These are phyloP conservation scores for Rhodofomes roseus DNA, from an alignment of 1,284 basidiomycete species.

Conservation along the genomic window DNA sequence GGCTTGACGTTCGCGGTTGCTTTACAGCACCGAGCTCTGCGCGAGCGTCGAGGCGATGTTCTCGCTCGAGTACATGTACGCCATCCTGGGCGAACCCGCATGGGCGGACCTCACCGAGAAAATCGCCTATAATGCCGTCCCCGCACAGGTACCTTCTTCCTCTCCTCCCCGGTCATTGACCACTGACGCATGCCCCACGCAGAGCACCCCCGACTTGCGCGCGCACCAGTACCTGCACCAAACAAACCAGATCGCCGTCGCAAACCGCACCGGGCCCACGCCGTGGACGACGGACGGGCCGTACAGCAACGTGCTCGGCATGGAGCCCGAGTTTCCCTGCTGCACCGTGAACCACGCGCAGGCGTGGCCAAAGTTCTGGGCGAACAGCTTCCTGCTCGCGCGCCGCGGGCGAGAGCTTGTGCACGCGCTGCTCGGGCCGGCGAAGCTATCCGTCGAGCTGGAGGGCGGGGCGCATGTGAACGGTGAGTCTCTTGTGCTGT, in stretches of 20 bases:
- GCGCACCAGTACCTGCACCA: conserved; percentile 57
- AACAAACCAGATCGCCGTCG: conserved; percentile 54
- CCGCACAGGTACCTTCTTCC: conserved; percentile 35
- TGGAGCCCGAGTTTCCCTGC: conserved; percentile 34
- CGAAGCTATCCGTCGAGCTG: conserved; percentile 40
- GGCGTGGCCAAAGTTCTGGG: conserved; percentile 59
- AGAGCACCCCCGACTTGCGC: conserved; percentile 46
- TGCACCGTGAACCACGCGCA: conserved; percentile 56
- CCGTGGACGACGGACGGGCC: conserved; percentile 15
- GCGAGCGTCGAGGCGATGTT: conserved; percentile 65
- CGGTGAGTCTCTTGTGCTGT: not conserved
- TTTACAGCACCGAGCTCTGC: conserved; percentile 48
- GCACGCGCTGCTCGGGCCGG: conserved; percentile 56
- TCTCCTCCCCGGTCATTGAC: not conserved
- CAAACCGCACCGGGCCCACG: conserved; percentile 50
- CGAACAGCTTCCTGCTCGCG: conserved; percentile 51
- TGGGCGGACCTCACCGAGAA: conserved; percentile 31
- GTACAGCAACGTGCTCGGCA: conserved; percentile 54
- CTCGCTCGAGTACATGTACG: conserved; percentile 29
- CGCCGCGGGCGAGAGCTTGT: conserved; percentile 46
- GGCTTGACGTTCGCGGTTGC: not conserved
- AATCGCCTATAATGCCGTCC: conserved; percentile 57
- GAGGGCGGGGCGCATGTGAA: conserved; percentile 33
- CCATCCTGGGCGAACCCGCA: not conserved
- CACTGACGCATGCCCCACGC: not conserved